phyloP scores from a whole-genome alignment of 345 rosid species.

The Eucalyptus marginata region DNA sequence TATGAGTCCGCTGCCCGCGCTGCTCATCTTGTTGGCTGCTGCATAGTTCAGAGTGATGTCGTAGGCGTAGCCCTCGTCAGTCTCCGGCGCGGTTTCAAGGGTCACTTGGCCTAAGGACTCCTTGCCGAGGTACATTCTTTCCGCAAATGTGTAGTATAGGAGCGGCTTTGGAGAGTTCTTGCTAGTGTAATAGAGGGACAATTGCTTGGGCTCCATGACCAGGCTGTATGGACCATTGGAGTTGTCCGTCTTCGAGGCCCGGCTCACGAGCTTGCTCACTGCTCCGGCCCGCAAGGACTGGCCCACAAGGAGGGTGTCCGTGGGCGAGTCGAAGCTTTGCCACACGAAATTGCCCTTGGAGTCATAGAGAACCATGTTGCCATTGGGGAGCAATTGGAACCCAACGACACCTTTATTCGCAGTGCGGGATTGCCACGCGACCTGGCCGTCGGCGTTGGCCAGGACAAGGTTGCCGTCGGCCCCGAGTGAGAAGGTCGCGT shows the following conservation, averaged over 20 bases:
- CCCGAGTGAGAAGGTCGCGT: slow-evolving; percentile 26
- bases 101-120: not conserved
- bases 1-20: not conserved
- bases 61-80: slow-evolving; percentile 4
- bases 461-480: slow-evolving; percentile 35
- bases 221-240: slow-evolving; percentile 39
- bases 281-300: slow-evolving; percentile 18
- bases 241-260: slow-evolving; percentile 7
- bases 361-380: slow-evolving; percentile 44
- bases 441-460: slow-evolving; percentile 31
- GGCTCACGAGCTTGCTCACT: slow-evolving; percentile 27
- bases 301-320: slow-evolving; percentile 36
- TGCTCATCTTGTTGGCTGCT: not conserved
- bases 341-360: slow-evolving; percentile 27
- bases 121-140: not conserved
- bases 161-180: slow-evolving; percentile 9
- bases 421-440: slow-evolving; percentile 54
- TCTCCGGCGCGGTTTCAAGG: slow-evolving; percentile 4
- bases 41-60: not conserved
- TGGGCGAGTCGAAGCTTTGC: slow-evolving; percentile 52
- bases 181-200: slow-evolving; percentile 23
- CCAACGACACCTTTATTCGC: slow-evolving; percentile 44
- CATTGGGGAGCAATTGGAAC: slow-evolving; percentile 21
- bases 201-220: slow-evolving; percentile 32
- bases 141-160: slow-evolving; percentile 8